phyloP scores from a whole-genome alignment of 768 basidiomycete species.

The Tephrocybe rancida region DNA sequence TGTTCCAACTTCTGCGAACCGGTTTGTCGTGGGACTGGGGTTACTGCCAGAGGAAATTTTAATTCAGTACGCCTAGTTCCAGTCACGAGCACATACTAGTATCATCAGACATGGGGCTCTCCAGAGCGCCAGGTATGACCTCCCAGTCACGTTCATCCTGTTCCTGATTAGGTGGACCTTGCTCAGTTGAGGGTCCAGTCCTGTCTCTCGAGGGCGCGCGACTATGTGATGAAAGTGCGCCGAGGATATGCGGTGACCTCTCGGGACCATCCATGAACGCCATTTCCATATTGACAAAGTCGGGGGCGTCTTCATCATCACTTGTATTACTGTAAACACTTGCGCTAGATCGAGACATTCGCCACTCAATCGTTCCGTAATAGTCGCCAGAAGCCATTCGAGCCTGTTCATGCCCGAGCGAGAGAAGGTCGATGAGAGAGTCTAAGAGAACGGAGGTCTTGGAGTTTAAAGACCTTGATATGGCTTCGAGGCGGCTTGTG shows the following conservation, averaged over 20 bases:
- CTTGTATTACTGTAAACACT: constrained; percentile 39
- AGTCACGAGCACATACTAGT: constrained; percentile 34
- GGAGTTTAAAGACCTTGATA: constrained; percentile 52
- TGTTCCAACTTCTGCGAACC: constrained; percentile 60
- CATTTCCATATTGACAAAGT: constrained; percentile 59
- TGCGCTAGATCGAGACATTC: constrained; percentile 68
- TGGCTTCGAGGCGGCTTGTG: constrained; percentile 45
- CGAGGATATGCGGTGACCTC: not conserved
- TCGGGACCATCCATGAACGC: constrained; percentile 28
- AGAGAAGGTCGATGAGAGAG: constrained; percentile 60
- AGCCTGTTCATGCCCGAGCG: constrained; percentile 70
- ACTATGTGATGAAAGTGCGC: not conserved
- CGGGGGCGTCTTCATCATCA: constrained; percentile 30
- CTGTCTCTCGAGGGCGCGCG: constrained; percentile 21
- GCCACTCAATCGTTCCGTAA: constrained; percentile 74
- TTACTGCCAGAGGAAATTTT: constrained; percentile 13
- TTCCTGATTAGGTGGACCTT: not conserved
- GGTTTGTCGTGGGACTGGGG: constrained; percentile 32
- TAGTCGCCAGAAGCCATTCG: constrained; percentile 70
- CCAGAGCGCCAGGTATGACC: constrained; percentile 13
- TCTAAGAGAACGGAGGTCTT: constrained; percentile 59
- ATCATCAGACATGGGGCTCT: constrained; percentile 35
- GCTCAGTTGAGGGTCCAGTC: not conserved
- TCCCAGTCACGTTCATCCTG: constrained; percentile 8
- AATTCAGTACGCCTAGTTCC: not conserved